These are phyloP conservation scores for Tricholoma bakamatsutake DNA, from an alignment of 768 basidiomycete genomes.

Conservation along the genomic window DNA sequence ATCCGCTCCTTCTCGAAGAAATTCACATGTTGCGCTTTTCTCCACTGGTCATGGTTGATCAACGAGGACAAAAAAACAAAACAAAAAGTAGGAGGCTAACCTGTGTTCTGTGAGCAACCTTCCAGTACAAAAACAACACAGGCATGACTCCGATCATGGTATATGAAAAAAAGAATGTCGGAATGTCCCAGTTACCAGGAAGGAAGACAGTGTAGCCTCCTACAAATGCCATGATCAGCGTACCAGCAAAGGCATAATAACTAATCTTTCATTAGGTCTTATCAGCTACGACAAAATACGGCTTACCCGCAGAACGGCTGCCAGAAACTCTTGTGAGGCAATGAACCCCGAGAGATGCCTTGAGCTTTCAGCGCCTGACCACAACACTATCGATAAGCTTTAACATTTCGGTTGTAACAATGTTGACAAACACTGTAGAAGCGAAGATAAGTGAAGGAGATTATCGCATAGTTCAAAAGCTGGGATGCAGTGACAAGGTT, in stretches of 20 bases:
- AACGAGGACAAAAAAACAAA: neutral
- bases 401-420: neutral
- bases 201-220: conserved; percentile 48
- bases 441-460: conserved; percentile 42
- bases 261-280: conserved; percentile 15
- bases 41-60: conserved; percentile 27
- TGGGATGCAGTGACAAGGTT: conserved; percentile 46
- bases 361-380: conserved; percentile 38
- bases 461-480: conserved; percentile 41
- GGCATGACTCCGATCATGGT: conserved; percentile 39
- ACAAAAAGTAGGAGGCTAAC: conserved; percentile 18
- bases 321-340: conserved; percentile 43
- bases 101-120: conserved; percentile 33
- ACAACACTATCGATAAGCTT: neutral
- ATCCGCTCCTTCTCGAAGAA: conserved; percentile 43
- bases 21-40: conserved; percentile 28
- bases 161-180: conserved; percentile 46
- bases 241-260: conserved; percentile 41
- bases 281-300: neutral
- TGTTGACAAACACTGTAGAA: conserved; percentile 34
- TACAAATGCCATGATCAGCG: conserved; percentile 41
- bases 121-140: conserved; percentile 40
- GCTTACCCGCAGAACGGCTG: conserved; percentile 46
- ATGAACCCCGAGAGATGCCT: conserved; percentile 35
- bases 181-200: conserved; percentile 41